Evolutionary conservation across 192 early-diverging fungal species (phyloP).

Genomic region (Coemansia sp.): DNA sequence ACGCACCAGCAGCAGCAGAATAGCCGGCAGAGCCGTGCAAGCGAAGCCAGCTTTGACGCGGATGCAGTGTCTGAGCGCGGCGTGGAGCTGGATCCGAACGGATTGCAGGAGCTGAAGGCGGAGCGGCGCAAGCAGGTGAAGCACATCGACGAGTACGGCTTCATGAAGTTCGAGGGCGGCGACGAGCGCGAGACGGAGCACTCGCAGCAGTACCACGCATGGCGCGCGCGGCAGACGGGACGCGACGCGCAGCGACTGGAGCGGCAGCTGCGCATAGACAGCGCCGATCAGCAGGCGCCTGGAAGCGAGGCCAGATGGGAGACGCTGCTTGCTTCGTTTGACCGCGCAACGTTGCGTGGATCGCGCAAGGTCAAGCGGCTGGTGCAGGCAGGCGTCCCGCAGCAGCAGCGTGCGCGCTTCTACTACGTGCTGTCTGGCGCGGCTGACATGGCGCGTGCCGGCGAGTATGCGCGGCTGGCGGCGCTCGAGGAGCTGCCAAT

Average conservation of each 20-base stretch:
- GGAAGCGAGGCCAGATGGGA: slow-evolving; percentile 41
- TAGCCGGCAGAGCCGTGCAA: background rate
- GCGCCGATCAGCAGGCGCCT: background rate
- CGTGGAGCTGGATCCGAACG: slow-evolving; percentile 39
- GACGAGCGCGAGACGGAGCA: slow-evolving; percentile 26
- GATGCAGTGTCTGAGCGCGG: slow-evolving; percentile 21
- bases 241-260: background rate
- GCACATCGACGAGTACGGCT: slow-evolving; percentile 42
- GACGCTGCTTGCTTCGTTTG: slow-evolving; percentile 39
- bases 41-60: slow-evolving; percentile 10
- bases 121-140: slow-evolving; percentile 51
- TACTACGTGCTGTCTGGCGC: slow-evolving; percentile 50
- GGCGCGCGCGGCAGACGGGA: slow-evolving; percentile 18
- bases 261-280: background rate
- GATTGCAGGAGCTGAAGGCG: slow-evolving; percentile 32
- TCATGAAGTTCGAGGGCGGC: slow-evolving; percentile 48
- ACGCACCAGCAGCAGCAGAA: background rate
- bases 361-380: slow-evolving; percentile 55
- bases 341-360: slow-evolving; percentile 31
- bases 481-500: slow-evolving; percentile 52
- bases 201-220: slow-evolving; percentile 31
- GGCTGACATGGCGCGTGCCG: slow-evolving; percentile 7
- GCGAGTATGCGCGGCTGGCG: slow-evolving; percentile 37
- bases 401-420: slow-evolving; percentile 28
- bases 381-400: slow-evolving; percentile 45